phyloP scores from a whole-genome alignment of 352 stramenopile species.

The Thalassiosira hispida region DNA sequence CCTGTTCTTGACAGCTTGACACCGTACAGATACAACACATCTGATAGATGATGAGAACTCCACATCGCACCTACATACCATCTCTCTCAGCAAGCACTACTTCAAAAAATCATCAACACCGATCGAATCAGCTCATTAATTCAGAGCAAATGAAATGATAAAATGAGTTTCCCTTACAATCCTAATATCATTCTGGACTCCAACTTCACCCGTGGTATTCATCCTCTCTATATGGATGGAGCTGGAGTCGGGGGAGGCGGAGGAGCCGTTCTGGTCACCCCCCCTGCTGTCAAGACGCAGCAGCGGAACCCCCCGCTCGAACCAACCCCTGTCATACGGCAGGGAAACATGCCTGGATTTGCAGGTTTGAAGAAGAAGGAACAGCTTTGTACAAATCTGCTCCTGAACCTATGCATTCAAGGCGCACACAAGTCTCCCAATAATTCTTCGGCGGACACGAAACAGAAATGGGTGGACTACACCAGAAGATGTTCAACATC shows the following conservation, averaged over 20 bases:
- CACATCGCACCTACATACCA: background rate
- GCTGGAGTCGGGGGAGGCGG: background rate
- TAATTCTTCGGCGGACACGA: background rate
- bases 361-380: background rate
- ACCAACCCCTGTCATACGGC: background rate
- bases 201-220: background rate
- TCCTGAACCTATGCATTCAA: slow-evolving; percentile 2
- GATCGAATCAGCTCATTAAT: background rate
- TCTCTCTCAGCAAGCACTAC: background rate
- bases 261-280: background rate
- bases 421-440: background rate
- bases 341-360: slow-evolving; percentile 2
- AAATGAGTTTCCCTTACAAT: background rate
- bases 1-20: too few relatives aligned
- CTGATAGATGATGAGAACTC: background rate
- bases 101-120: background rate
- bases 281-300: background rate
- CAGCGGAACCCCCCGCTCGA: background rate
- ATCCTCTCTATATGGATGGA: background rate
- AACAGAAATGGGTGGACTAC: slow-evolving; percentile 1
- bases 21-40: too few relatives aligned
- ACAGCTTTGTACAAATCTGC: background rate
- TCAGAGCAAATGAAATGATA: background rate
- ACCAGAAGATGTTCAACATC: slow-evolving; percentile 1
- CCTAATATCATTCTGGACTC: background rate